Evolutionary conservation across 2,329 filamentous ascomycete species (phyloP).

Genomic region (Trichoderma hamatum): DNA sequence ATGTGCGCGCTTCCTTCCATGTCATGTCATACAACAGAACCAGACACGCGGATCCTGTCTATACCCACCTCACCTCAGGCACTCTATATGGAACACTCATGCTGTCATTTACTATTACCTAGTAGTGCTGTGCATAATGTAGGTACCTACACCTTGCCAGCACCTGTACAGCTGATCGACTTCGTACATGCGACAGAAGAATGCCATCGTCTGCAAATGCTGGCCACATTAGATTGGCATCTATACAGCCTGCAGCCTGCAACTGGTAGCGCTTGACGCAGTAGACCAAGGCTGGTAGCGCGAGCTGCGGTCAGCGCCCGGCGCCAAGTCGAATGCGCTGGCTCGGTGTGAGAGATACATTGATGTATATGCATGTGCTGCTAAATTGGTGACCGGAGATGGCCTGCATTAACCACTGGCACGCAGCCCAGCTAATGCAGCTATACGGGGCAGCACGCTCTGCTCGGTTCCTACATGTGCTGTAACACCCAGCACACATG

Average conservation of each 20-base stretch:
- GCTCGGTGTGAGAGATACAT: not conserved
- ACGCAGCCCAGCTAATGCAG: not conserved
- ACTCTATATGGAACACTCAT: not conserved
- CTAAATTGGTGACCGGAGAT: not conserved
- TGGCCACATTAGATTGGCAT: not conserved
- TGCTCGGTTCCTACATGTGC: not conserved
- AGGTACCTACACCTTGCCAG: not conserved
- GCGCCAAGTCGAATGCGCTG: constrained; percentile 1
- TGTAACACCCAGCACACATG: not conserved
- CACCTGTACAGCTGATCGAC: not conserved
- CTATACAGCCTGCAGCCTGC: not conserved
- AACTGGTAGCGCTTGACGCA: not conserved
- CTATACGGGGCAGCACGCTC: not conserved
- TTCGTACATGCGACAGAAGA: constrained; percentile 3
- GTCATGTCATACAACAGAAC: not conserved
- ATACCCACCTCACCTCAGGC: too few species aligned
- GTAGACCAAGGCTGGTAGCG: not conserved
- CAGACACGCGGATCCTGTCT: not conserved
- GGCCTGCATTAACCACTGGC: not conserved
- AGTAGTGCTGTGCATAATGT: not conserved
- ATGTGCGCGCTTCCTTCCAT: not conserved
- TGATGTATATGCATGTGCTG: not conserved
- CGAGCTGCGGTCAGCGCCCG: constrained; percentile 3
- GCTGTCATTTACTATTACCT: not conserved
- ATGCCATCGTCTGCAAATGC: not conserved